Evolutionary conservation across 2,329 filamentous ascomycete genomes (phyloP), one percentile per base, ranked within the genome.

Genomic region (Pseudogymnoascus sp.): DNA sequence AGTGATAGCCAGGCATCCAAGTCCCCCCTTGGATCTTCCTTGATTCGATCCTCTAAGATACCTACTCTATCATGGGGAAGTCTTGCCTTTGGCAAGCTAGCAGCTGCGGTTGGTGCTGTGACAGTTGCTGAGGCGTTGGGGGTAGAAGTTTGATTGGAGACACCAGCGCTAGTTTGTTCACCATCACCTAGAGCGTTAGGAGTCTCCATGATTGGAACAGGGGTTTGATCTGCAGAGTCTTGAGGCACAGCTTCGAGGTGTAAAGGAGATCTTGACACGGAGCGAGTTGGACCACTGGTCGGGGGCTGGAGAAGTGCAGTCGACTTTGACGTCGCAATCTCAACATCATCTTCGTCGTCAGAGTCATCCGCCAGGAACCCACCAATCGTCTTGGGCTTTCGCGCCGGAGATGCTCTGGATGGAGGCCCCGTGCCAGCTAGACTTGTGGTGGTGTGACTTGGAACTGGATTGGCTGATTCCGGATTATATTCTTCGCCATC

Each of bases 21-120:
- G 67, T 96, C 92, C 69, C 92, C 94, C 68, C 90, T 88, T 13
- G 92, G 89, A 70, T 99, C 94, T 69, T 96, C 89, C 71, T 88
- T 86, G 72, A 97, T 88, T 70, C 92, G 86, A 72, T 94, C 89
- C 76, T 99, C 92, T 69, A 97, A 79, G 59, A 71, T 69, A 52
- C 70, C 70, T 58, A 63, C 69, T 62, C 63, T 67, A 59, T 72
- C 70, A 67, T 72, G 69, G 28, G 70, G 70, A 56, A 72, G 66
- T 34, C 70, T 68, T 38, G 69, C 70, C 62, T 71, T 71, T 21
- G 70, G 67, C 21, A 66, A 33, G 61, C 33, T 60, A 19, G 55
- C 19, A 33, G 35, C 58, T 57, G 58, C n/a, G 18, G 52, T 26
- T 28, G 39, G 19, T 18, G 45, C 39, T n/a, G 35, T 23, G 15